Conservation (phyloP, 768 basidiomycete genomes). For the Harrya chromipes region DNA sequence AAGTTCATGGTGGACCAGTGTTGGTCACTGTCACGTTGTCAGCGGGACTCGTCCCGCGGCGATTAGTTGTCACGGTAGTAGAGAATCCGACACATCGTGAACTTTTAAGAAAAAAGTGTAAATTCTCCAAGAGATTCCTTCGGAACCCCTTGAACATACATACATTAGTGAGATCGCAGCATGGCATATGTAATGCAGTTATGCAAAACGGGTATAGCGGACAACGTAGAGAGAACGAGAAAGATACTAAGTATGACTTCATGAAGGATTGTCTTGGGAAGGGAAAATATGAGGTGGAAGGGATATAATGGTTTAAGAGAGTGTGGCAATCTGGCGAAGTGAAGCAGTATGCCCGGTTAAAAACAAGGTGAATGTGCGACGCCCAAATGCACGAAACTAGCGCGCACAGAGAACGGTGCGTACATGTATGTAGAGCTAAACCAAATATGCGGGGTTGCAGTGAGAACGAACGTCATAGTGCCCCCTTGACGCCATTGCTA, state of each 20-base stretch:
- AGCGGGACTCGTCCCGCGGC: no score
- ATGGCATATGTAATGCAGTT: constrained; percentile 27
- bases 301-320: constrained; percentile 13
- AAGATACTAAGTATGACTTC: constrained; percentile 17
- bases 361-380: constrained; percentile 6
- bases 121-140: constrained; percentile 15
- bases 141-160: constrained; percentile 15
- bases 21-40: no score
- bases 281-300: constrained; percentile 9
- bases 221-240: constrained; percentile 9
- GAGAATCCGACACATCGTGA: no score
- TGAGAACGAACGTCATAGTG: constrained; percentile 20
- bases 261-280: constrained; percentile 17
- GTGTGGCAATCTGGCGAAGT: constrained; percentile 5
- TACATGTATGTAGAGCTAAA: constrained; percentile 23
- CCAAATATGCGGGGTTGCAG: constrained; percentile 11
- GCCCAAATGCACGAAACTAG: constrained; percentile 15
- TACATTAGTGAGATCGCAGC: constrained; percentile 33
- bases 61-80: no score
- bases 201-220: constrained; percentile 31
- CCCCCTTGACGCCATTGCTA: constrained; percentile 47
- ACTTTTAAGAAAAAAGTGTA: background rate
- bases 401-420: constrained; percentile 14
- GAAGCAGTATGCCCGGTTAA: constrained; percentile 10
- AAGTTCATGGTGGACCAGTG: no score